Evolutionary conservation across 768 basidiomycete genomes (phyloP), one percentile per base, ranked within the genome.

Genomic region (Panaeolus papilionaceus): DNA sequence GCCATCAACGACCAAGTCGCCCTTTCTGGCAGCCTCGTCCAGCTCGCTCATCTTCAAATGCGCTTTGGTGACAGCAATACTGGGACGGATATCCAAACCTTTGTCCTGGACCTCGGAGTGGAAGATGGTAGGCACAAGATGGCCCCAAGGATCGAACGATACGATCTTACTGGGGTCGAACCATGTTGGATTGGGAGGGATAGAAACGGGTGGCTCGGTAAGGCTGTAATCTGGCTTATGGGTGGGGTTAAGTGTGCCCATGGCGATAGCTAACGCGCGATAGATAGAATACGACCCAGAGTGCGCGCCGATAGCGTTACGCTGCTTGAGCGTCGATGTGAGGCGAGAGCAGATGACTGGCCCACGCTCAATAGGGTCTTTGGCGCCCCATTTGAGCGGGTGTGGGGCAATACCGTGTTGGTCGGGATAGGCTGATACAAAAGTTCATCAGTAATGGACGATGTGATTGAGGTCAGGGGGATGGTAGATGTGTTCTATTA

Each of bases 31-130:
- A 0, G 89, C 83, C 62, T 93, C 93, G 77, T 98, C 97, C 62
- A 99, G 82, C 80, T 99, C 97, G 76, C 89, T 90, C 77, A 99
- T 85, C 84, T 98, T 98, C 83, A 99, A 88, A 75, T 98, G 96
- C 0, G 96, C 92, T 68, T 89, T 91, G 10, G 97, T 99, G 63
- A 97, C 88, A 0, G 95, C 92, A 71, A 99, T 98, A 65, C 94
- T 96, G 0, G 97, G 97, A 16, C 96, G 83, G 42, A 96, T 84
- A 76, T 99, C 96, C 66, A 98, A 79, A 0, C 92, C 92, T 62
- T 81, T 77, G 47, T 84, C 85, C 44, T 91, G 88, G 33, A 86
- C 80, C 76, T 91, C 88, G 49, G 79, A 79, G 64, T 81, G 82
- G 80, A 90, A 96, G 0, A 91, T 86, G 33, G 85, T 85, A 4